Evolutionary conservation across 139 green algal genomes (phyloP), one percentile per base, ranked within the genome.

Genomic region (Coelastrella sp.): DNA sequence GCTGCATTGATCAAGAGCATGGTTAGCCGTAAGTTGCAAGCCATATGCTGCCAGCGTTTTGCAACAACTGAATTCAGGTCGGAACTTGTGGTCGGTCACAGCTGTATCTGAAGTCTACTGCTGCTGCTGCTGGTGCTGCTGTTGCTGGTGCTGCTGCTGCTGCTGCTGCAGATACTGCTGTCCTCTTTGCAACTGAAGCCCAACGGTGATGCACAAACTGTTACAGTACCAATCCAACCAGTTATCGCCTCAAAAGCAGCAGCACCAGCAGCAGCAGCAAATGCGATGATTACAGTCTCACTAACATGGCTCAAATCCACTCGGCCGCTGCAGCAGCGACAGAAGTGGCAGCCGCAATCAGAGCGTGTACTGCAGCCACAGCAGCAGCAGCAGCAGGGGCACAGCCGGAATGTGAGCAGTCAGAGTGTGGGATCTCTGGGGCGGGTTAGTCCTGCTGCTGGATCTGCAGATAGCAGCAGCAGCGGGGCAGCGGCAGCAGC

Each of bases 221-320:
- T 87, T n/a, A 47, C 73, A 7, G 10, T 87, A 32, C 81, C 81
- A 13, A 61, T 87, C 32, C 32, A 47, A 47, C 32, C 32, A 47
- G 32, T 47, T 47, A 47, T 47, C 1, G 32, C 32, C 32, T 47
- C 32, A 47, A 47, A 47, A 47, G 32, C 32, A 10, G 61, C 73
- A 19, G 22, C 20, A 3, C 13, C 81, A 32, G 14, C 61, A 68
- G 68, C 60, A 76, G 68, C 17, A 22, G 17, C 20, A 22, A 87
- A 77, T 5, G 81, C 81, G 13, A 58, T 23, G 7, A 19, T 87
- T 17, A 32, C 59, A 20, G 13, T 78, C 14, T 47, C 81, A 11
- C 22, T 87, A 23, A 19, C 23, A 0, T 87, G 81, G 81, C 81
- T 87, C 22, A 87, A 77, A 54, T 65, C 23, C 11, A 87, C 81